Percentiles rank a stretch among this genome's conserved stretches.
Conservation (phyloP, 768 basidiomycete species). For the Clitopilus passeckerianus region DNA sequence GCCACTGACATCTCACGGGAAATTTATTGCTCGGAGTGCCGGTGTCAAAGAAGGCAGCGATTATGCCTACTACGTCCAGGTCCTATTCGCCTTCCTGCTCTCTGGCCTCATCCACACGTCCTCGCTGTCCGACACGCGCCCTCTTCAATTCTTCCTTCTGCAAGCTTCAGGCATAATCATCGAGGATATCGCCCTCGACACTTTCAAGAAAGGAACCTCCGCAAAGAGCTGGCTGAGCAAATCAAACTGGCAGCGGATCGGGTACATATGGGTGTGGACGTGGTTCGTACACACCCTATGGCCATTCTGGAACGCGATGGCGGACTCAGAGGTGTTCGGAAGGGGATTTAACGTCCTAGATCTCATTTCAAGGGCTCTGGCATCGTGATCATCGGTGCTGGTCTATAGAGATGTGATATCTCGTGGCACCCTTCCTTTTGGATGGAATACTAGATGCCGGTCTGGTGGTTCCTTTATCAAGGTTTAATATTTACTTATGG, state of each 20-base stretch:
- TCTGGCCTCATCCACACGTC: conserved; percentile 22
- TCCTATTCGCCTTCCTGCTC: conserved; percentile 19
- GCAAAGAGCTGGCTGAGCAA: not conserved
- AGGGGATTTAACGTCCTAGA: not conserved
- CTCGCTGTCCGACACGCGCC: conserved; percentile 19
- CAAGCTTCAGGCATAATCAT: conserved; percentile 23
- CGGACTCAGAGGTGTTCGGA: not conserved
- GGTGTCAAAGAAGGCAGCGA: conserved; percentile 13
- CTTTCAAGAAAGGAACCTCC: not conserved
- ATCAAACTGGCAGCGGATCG: not conserved
- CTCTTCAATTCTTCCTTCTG: conserved; percentile 17
- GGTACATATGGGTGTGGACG: not conserved
- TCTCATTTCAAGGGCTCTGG: not conserved
- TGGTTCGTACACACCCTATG: not conserved
- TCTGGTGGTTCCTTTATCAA: not conserved
- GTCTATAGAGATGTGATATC: not conserved
- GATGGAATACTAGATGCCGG: not conserved
- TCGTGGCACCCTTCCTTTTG: not conserved
- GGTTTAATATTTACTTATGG: not conserved
- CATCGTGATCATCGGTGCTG: not conserved
- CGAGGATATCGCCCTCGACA: conserved; percentile 10
- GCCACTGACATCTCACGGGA: conserved; percentile 16
- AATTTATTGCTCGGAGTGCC: conserved; percentile 5
- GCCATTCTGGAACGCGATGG: not conserved
- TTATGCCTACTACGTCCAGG: conserved; percentile 16